Conservation (phyloP, 2,329 filamentous ascomycete genomes). For the Neonectria ditissima region DNA sequence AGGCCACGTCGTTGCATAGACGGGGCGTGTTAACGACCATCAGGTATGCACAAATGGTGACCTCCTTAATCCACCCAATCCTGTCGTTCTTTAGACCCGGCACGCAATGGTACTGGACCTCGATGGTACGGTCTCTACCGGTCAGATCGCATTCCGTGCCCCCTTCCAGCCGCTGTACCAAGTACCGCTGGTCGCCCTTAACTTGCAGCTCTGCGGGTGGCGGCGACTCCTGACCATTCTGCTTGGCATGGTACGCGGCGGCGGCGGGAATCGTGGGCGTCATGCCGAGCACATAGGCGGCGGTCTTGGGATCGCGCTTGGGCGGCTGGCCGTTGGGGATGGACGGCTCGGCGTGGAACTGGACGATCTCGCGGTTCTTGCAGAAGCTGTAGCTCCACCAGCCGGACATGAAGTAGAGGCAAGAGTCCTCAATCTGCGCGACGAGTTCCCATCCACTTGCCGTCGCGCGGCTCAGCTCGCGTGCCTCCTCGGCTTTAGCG, state of each 20-base stretch:
- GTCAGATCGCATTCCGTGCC: constrained; percentile 91
- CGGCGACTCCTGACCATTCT: constrained; percentile 43
- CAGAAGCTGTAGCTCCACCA: constrained; percentile 99
- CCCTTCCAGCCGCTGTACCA: constrained; percentile 83
- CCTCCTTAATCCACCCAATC: constrained; percentile 94
- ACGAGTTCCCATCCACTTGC: constrained; percentile 84
- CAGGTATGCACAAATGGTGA: constrained; percentile 89
- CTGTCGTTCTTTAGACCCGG: constrained; percentile 78
- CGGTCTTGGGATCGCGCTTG: constrained; percentile 78
- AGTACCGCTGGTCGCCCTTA: constrained; percentile 85
- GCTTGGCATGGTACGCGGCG: constrained; percentile 40
- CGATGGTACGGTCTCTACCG: constrained; percentile 82
- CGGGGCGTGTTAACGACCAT: constrained; percentile 94
- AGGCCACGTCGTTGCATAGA: constrained; percentile 88
- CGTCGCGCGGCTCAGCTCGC: constrained; percentile 82
- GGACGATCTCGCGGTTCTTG: constrained; percentile 86
- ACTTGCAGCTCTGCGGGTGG: constrained; percentile 76
- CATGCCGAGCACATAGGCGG: constrained; percentile 82
- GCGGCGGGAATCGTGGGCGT: constrained; percentile 50
- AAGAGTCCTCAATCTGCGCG: constrained; percentile 81
- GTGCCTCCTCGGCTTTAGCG: constrained; percentile 79
- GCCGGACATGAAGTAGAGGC: constrained; percentile 83
- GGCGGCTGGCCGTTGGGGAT: constrained; percentile 77
- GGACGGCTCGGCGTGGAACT: constrained; percentile 86
- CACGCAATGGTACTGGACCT: constrained; percentile 85